Percentiles rank a stretch among this genome's conserved stretches.
Conservation (phyloP, 768 basidiomycete species). For the Tulasnella sp. region DNA sequence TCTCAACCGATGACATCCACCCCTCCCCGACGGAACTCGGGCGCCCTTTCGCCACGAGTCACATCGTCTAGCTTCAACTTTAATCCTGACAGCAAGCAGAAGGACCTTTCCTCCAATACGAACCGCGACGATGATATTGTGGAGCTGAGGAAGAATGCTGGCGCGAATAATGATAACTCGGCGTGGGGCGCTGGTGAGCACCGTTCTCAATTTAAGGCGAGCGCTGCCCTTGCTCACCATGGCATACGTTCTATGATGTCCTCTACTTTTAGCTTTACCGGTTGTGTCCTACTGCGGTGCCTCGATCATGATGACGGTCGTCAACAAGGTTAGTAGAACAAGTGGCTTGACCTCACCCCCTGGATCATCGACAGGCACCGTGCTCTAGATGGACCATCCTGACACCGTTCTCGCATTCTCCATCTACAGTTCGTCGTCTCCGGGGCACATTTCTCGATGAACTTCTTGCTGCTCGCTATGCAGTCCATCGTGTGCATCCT, state of each 20-base stretch:
- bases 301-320: constrained; percentile 94
- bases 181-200: constrained; percentile 1
- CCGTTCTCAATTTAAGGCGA: not conserved
- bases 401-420: constrained; percentile 6
- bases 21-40: constrained; percentile 13
- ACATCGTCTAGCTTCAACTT: not conserved
- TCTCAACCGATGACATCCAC: not conserved
- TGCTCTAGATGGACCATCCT: not conserved
- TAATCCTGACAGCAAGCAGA: constrained; percentile 23
- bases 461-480: constrained; percentile 88
- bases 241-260: not conserved
- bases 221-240: not conserved
- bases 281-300: constrained; percentile 89
- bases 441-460: constrained; percentile 93
- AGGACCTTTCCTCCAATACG: not conserved
- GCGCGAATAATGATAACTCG: constrained; percentile 14
- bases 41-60: constrained; percentile 23
- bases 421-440: constrained; percentile 84
- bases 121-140: constrained; percentile 51
- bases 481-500: constrained; percentile 86
- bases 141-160: constrained; percentile 57
- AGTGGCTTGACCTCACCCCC: constrained; percentile 4
- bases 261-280: constrained; percentile 62
- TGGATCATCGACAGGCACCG: not conserved
- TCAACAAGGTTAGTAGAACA: constrained; percentile 76